Evolutionary conservation across 495 filamentous ascomycete genomes (phyloP).

Genomic region (Trichoderma gamsii): DNA sequence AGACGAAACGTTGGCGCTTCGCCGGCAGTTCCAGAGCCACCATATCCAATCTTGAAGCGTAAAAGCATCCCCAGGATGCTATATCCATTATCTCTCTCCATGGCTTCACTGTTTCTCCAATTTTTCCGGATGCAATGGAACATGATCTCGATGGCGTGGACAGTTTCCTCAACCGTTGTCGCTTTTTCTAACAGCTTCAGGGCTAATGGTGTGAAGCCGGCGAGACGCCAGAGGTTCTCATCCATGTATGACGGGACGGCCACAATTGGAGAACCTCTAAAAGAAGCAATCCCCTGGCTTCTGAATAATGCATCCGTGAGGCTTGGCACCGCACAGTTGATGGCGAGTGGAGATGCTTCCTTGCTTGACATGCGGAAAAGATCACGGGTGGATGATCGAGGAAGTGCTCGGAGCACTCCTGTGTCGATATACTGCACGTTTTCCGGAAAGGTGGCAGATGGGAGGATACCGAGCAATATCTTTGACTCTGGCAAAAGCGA

Average conservation of each 20-base stretch:
- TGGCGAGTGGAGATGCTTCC: conserved; percentile 68
- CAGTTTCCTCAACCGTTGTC: conserved; percentile 55
- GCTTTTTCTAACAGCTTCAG: conserved; percentile 78
- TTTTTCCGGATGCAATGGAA: conserved; percentile 78
- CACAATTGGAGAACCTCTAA: conserved; percentile 81
- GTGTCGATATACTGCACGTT: conserved; percentile 69
- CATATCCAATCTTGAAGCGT: conserved; percentile 65
- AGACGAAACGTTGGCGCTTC: conserved; percentile 28
- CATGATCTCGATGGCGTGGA: conserved; percentile 75
- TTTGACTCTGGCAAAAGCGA: conserved; percentile 71
- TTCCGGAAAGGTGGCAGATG: conserved; percentile 69
- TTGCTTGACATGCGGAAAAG: conserved; percentile 65
- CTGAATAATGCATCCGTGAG: conserved; percentile 82
- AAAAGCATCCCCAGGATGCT: conserved; percentile 74
- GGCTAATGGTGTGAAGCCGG: conserved; percentile 76
- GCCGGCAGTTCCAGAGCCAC: conserved; percentile 22
- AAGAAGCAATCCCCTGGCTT: conserved; percentile 68
- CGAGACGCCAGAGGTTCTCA: conserved; percentile 86
- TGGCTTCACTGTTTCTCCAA: conserved; percentile 97
- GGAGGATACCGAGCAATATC: conserved; percentile 79
- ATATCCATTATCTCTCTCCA: conserved; percentile 94
- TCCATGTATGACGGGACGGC: conserved; percentile 75
- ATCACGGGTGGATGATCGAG: conserved; percentile 64
- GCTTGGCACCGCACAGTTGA: conserved; percentile 82
- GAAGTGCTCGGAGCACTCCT: conserved; percentile 68